Percentiles rank a stretch among this genome's conserved stretches.
phyloP scores from a whole-genome alignment of 2,329 filamentous ascomycete species.

The Ciborinia camelliae region DNA sequence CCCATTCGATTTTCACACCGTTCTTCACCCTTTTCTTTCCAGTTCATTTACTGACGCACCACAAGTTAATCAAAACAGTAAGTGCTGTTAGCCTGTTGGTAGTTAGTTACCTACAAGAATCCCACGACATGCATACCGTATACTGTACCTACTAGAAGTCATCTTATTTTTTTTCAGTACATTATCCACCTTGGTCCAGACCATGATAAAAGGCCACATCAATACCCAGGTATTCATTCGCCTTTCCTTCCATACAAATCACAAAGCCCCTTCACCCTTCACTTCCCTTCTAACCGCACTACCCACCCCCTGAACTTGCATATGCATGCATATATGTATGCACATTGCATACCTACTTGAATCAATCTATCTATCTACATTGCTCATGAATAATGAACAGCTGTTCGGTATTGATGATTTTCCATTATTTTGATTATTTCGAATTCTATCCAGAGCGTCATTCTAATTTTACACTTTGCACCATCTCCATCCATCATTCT shows the following conservation, averaged over 20 bases:
- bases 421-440: background rate
- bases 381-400: background rate
- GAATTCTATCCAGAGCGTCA: background rate
- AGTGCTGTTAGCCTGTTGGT: too few relatives aligned
- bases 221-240: background rate
- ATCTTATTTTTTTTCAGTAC: background rate
- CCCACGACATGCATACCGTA: background rate
- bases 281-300: background rate
- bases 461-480: background rate
- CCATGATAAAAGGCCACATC: background rate
- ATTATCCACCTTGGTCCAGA: conserved; percentile 6
- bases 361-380: background rate
- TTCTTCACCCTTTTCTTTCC: background rate
- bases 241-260: background rate
- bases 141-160: background rate
- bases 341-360: too few relatives aligned
- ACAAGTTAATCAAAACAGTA: background rate
- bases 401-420: background rate
- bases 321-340: background rate
- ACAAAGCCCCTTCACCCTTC: background rate
- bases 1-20: background rate
- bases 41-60: background rate
- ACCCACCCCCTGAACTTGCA: conserved; percentile 4
- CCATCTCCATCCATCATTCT: background rate
- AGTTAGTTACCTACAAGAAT: background rate